Evolutionary conservation across 306 rosid species (phyloP), one percentile per base, ranked within the genome.

Genomic region (Begonia masoniana): DNA sequence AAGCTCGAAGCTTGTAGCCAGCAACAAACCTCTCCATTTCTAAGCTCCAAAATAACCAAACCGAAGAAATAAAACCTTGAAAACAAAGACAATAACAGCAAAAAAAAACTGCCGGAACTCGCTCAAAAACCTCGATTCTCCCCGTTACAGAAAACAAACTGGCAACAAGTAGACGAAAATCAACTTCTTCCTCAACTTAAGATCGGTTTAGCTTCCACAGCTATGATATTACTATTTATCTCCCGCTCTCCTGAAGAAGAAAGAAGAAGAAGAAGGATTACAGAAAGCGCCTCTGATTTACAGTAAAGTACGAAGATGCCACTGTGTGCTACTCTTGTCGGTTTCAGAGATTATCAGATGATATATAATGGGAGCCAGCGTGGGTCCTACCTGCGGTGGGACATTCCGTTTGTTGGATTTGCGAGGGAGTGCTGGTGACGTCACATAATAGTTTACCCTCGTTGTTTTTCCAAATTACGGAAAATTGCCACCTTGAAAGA

Each of bases 1-100:
- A 77, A 77, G 85, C 57, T 74, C 85, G 76, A 15, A 78, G 82
- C 69, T 65, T 81, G 79, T 64, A 63, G 42, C 73, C 60, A 55
- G 72, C n/a, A 24, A 57, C 56, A 58, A 71, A 69, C 15, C 69
- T 54, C 43, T 47, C 69, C 64, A 69, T 62, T 55, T 71, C 51
- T 47, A 52, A 64, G 50, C 52, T 11, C 13, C 41, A 17, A 13
- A 21, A 10, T 3, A 31, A 31, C 4, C 7, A 31, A 31, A 31
- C 41, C 58, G 3, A 47, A 11, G 6, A 57, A 55, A 13, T 2
- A 15, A 9, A 16, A 46, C 51, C 7, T n/a, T 6, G 16, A 53
- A 60, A 60, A 17, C 14, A 13, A 16, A 54, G 11, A 6, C 19
- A 21, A 19, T 31, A 14, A 23, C 5, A 4, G 7, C 36, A 47